Percentiles rank a stretch among this genome's conserved stretches.
Conservation (phyloP, 2,329 filamentous ascomycete genomes). For the Verticillium klebahnii region DNA sequence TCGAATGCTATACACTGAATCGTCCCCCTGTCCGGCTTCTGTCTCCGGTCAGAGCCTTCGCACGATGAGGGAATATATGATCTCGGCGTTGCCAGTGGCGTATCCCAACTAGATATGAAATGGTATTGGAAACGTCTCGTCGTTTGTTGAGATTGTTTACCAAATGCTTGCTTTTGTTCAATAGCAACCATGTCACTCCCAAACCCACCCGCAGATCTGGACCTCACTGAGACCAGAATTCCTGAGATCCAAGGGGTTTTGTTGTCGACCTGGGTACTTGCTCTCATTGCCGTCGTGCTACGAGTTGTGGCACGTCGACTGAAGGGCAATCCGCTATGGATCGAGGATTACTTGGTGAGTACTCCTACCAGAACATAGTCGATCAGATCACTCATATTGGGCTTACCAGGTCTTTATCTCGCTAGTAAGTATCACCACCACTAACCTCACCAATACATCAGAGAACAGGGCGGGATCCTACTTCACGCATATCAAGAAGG, state of each 20-base stretch:
- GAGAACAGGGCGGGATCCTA: not conserved
- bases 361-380: not conserved
- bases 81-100: not conserved
- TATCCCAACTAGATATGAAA: no score
- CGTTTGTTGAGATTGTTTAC: not conserved
- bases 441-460: not conserved
- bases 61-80: not conserved
- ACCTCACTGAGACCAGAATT: slow-evolving; percentile 15
- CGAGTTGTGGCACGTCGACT: slow-evolving; percentile 15
- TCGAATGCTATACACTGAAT: not conserved
- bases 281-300: slow-evolving; percentile 10
- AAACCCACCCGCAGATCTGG: slow-evolving; percentile 12
- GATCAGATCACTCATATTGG: not conserved
- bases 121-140: no score
- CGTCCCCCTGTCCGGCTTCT: not conserved
- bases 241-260: slow-evolving; percentile 13
- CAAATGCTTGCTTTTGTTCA: not conserved
- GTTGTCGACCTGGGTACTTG: slow-evolving; percentile 12
- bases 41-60: not conserved
- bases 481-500: not conserved
- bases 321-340: slow-evolving; percentile 13
- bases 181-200: not conserved
- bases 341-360: slow-evolving; percentile 19
- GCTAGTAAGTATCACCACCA: slow-evolving; percentile 10
- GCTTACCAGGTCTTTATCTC: slow-evolving; percentile 4